A percentile compares a stretch with the other conserved stretches of the same genome.
These are phyloP conservation scores for Artomyces pyxidatus DNA, from an alignment of 768 basidiomycete species.

Conservation along the genomic window DNA sequence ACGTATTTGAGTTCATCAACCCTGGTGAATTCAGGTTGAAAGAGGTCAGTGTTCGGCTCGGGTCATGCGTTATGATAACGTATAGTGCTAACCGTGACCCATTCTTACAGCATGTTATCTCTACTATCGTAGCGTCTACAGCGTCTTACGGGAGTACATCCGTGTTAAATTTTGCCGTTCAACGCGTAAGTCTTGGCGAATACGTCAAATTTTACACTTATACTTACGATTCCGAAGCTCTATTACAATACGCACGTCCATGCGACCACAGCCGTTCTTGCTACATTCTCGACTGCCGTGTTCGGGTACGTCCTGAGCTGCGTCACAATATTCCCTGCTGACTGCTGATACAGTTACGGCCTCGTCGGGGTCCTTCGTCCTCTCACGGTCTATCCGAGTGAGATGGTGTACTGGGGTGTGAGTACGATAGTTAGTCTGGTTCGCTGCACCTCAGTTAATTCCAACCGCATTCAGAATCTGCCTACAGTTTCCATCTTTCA, in stretches of 20 bases:
- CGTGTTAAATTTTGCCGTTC: slow-evolving; percentile 54
- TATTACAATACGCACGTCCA: slow-evolving; percentile 51
- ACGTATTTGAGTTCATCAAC: slow-evolving; percentile 41
- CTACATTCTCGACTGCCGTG: slow-evolving; percentile 56
- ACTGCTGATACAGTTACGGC: slow-evolving; percentile 35
- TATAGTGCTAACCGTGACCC: not conserved
- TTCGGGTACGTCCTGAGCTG: slow-evolving; percentile 38
- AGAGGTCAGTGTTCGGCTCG: slow-evolving; percentile 32
- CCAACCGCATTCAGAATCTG: slow-evolving; percentile 31
- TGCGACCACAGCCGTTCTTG: slow-evolving; percentile 48
- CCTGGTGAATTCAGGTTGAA: slow-evolving; percentile 51
- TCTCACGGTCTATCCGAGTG: slow-evolving; percentile 51
- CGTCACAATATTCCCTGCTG: not conserved
- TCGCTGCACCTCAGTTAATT: not conserved
- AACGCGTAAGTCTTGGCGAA: slow-evolving; percentile 31
- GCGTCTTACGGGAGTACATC: slow-evolving; percentile 45
- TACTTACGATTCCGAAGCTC: slow-evolving; percentile 27
- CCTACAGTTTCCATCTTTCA: slow-evolving; percentile 55
- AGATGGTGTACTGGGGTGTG: slow-evolving; percentile 56
- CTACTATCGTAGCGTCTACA: slow-evolving; percentile 49
- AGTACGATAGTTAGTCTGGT: too few relatives aligned
- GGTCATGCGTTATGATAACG: not conserved
- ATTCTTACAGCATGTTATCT: slow-evolving; percentile 42
- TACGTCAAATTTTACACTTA: not conserved
- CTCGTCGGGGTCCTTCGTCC: slow-evolving; percentile 52